Conservation (phyloP, 768 basidiomycete species). For the Trametes villosa region DNA sequence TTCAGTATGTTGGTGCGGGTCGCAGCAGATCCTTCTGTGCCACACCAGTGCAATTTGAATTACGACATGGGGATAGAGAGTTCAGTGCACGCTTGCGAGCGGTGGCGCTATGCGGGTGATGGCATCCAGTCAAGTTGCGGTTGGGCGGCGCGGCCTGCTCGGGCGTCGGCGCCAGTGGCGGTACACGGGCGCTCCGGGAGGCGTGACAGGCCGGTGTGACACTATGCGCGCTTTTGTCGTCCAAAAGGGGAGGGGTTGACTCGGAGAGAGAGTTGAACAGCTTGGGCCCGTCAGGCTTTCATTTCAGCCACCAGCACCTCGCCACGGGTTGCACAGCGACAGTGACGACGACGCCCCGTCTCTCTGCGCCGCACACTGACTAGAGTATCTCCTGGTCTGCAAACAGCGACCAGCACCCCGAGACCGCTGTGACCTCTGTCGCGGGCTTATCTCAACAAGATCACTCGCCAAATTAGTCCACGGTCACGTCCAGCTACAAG, state of each 20-base stretch:
- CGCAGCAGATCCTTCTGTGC: too few species aligned
- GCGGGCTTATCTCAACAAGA: constrained; percentile 6
- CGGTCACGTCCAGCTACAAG: constrained; percentile 11
- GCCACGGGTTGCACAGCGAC: constrained; percentile 8
- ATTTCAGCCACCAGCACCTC: constrained; percentile 16
- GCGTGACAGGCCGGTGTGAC: constrained; percentile 7
- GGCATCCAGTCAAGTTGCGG: neutral
- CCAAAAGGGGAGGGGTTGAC: constrained; percentile 13
- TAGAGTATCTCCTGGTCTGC: neutral
- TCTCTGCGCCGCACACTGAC: neutral
- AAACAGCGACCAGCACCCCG: neutral
- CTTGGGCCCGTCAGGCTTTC: constrained; percentile 3
- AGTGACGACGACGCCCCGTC: neutral
- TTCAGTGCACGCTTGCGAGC: too few species aligned
- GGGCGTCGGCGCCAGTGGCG: neutral
- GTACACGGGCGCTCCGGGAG: neutral
- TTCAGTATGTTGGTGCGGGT: too few species aligned
- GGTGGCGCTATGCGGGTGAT: neutral
- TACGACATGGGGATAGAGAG: too few species aligned
- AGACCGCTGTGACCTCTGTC: neutral
- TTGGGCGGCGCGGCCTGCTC: neutral
- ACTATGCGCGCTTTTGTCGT: neutral
- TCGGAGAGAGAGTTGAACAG: constrained; percentile 10
- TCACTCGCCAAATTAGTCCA: constrained; percentile 16
- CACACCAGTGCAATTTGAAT: too few species aligned